phyloP scores from a whole-genome alignment of 2,329 filamentous ascomycete species.

The Phaeosphaeria sp. region DNA sequence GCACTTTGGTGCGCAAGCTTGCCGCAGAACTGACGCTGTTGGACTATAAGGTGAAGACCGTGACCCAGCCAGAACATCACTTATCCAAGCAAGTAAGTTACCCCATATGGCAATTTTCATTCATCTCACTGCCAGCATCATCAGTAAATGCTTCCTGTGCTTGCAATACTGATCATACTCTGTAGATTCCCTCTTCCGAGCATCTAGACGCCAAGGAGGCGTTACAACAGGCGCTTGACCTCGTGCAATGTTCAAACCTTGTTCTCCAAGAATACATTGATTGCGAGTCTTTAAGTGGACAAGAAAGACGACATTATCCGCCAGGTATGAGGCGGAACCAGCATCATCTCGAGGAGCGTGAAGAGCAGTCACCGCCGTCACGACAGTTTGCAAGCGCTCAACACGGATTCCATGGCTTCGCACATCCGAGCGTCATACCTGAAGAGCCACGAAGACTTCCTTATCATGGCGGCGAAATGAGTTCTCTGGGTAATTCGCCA shows the following conservation, averaged over 20 bases:
- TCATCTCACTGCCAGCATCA: not conserved
- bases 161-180: constrained; percentile 11
- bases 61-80: constrained; percentile 26
- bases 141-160: constrained; percentile 1
- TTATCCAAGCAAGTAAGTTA: constrained; percentile 28
- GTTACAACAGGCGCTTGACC: constrained; percentile 31
- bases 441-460: constrained; percentile 28
- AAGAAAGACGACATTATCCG: constrained; percentile 14
- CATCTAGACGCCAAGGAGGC: constrained; percentile 18
- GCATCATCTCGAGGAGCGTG: constrained; percentile 24
- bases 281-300: constrained; percentile 13
- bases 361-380: constrained; percentile 28
- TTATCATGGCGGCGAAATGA: constrained; percentile 21
- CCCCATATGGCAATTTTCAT: not conserved
- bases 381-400: constrained; percentile 17
- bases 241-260: constrained; percentile 31
- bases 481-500: constrained; percentile 23
- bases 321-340: constrained; percentile 33
- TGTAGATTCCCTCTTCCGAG: constrained; percentile 22
- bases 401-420: constrained; percentile 19
- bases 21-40: constrained; percentile 27
- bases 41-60: constrained; percentile 23
- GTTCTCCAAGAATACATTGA: constrained; percentile 24
- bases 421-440: constrained; percentile 13
- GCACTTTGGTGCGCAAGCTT: constrained; percentile 32